A percentile compares a stretch with the other conserved stretches of the same genome.
phyloP scores from a whole-genome alignment of 163 green algal species.

The Chlorella variabilis region DNA sequence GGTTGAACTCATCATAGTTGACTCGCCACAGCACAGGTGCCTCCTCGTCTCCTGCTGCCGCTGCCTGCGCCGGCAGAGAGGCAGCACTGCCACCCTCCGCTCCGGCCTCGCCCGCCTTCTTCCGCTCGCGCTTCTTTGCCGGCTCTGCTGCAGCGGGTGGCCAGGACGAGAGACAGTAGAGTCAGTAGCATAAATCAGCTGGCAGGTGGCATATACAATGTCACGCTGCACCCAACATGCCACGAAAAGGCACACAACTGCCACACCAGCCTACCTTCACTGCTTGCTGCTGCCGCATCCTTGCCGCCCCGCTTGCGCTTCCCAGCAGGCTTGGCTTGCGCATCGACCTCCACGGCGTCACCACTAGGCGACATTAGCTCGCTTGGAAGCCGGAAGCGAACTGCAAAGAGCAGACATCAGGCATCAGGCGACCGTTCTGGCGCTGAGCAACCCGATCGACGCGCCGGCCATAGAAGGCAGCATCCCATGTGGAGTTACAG shows the following conservation, averaged over 20 bases:
- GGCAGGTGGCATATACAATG: too few relatives aligned
- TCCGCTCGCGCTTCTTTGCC: conserved; percentile 25
- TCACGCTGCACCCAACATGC: too few relatives aligned
- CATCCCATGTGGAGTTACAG: background rate
- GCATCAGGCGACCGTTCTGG: background rate
- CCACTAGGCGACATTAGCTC: background rate
- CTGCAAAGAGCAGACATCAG: conserved; percentile 7
- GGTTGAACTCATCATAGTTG: conserved; percentile 86
- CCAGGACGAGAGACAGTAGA: too few relatives aligned
- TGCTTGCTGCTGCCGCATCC: background rate
- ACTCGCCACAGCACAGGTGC: conserved; percentile 71
- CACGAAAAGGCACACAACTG: too few relatives aligned
- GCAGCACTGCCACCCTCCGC: background rate
- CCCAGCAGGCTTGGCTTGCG: background rate
- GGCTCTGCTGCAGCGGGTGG: conserved; percentile 11
- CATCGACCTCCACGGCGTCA: background rate
- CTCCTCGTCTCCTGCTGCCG: background rate
- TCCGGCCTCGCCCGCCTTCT: conserved; percentile 2
- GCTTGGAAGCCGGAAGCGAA: conserved; percentile 14
- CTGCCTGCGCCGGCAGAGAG: background rate
- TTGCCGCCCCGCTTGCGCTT: conserved; percentile 40
- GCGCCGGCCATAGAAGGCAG: too few relatives aligned
- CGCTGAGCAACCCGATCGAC: too few relatives aligned
- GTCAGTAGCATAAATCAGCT: too few relatives aligned
- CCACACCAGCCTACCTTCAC: background rate